Evolutionary conservation across 2,329 filamentous ascomycete species (phyloP), one percentile per base, ranked within the genome.

Genomic region (Cladophialophora psammophila): DNA sequence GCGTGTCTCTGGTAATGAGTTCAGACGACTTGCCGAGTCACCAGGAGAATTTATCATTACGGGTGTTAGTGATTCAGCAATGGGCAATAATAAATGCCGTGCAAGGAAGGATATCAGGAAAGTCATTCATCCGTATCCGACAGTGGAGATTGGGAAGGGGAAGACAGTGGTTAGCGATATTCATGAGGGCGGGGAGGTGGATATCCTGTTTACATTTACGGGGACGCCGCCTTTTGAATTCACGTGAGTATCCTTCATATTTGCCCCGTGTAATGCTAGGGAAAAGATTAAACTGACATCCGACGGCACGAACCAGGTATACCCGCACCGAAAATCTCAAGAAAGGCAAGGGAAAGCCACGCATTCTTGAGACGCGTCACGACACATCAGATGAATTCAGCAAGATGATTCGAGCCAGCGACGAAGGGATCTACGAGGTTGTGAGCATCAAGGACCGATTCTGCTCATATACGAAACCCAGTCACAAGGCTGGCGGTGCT

Each of bases 361-460:
- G 89, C 74, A 87, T 99, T 38, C 84, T 99, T 18, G 96, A 99
- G 81, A 97, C 96, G 71, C 88, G 92, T 73, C 93, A 95, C 72
- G 94, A 97, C 73, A 85, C 91, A 18, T 94, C 91, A 57, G 87
- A 94, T 69, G 92, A 96, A 74, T 87, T 92, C 77, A 89, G 83
- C 75, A 94, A 96, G 85, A 87, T 88, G 32, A 87, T 98, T 73
- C 89, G 89, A 74, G 93, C 94, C 32, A 93, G 90, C 73, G 92
- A 97, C 76, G 95, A 98, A 83, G 95, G 95, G 58, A 97, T 93
- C 72, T 99, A 99, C 76, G 95, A 99, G 81, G 94, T 99, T 18
- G 92, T 98, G 35, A 90, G 92, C 10, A 97, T 99, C 80, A 96
- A 96, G 83, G 95, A 99, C 80, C 88, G 88, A 75, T 96, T 88